These are phyloP conservation scores for Candida nemodendra DNA, from an alignment of 805 yeast genomes.

Conservation along the genomic window DNA sequence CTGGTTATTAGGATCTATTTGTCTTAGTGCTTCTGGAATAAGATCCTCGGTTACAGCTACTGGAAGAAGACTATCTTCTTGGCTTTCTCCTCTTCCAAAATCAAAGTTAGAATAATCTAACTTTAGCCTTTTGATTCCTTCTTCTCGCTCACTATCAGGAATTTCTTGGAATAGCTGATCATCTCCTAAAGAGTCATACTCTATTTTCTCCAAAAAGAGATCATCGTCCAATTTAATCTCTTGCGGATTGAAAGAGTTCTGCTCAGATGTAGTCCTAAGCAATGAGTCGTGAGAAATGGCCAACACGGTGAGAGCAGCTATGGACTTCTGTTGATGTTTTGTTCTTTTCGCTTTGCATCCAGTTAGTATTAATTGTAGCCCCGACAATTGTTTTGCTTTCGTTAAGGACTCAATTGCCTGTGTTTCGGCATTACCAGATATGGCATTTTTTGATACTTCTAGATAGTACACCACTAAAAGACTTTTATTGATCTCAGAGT, in stretches of 20 bases:
- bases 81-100: constrained; percentile 12
- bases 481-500: constrained; percentile 27
- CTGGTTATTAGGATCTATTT: constrained; percentile 77
- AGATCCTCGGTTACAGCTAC: constrained; percentile 59
- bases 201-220: constrained; percentile 69
- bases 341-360: constrained; percentile 91
- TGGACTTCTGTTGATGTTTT: constrained; percentile 69
- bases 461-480: constrained; percentile 52
- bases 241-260: constrained; percentile 45
- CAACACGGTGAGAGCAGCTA: constrained; percentile 70
- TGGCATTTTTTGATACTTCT: constrained; percentile 64
- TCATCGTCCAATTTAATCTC: constrained; percentile 70
- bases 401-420: constrained; percentile 53
- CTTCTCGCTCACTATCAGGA: constrained; percentile 38
- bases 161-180: constrained; percentile 37
- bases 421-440: constrained; percentile 65
- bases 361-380: constrained; percentile 64
- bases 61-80: constrained; percentile 52
- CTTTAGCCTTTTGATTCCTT: constrained; percentile 41
- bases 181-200: constrained; percentile 59
- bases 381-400: constrained; percentile 57
- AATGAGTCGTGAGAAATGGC: constrained; percentile 52
- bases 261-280: constrained; percentile 15
- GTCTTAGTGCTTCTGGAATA: constrained; percentile 54
- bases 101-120: constrained; percentile 34